Base-by-base conservation (phyloP, 176 grass and related monocot species). In the Dendrocalamus sinicus region DNA sequence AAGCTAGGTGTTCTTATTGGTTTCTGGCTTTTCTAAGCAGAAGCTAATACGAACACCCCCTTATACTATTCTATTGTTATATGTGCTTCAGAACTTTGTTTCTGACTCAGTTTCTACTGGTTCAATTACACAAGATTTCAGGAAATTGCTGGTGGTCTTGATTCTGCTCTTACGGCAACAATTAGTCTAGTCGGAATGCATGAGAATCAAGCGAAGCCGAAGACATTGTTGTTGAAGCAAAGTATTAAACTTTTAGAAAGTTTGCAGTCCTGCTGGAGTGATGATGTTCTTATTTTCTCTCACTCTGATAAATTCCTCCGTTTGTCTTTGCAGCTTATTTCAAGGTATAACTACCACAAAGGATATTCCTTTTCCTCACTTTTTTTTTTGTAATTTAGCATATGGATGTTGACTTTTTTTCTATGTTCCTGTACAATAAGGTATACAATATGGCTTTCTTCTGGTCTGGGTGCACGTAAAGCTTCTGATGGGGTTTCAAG, bases 271-370 rank as follows among this genome's bases (percentile, higher is more conserved):
- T 96, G 96, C 72, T 99, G 96, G 96, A 91, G 87, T 88, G 94
- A 96, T 44, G 94, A 99, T 60, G 92, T 99, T 89, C 90, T 96
- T 80, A 55, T 99, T 91, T 89, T 96, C 79, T 96, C 92, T 45
- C 94, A 94, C 84, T 94, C 50, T 14, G 96, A 99, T 87, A 99
- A 99, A 75, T 99, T 99, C 69, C 89, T 99, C 46, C 96, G 94
- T 32, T 78, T 99, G 77, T 94, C 92, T 71, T 89, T 99, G 82
- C 96, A 96, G 87, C 96, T 99, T 89, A 86, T 96, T 76, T 89
- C 94, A 77, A 99, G 96, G 96, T 99, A 82, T 83, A 85, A 32
- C 67, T 79, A 48, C 17, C 15, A 26, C 58, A 4, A 73, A 46
- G 46, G 10, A 58, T 76, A 62, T 44, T 52, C 24, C n/a, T 40